phyloP scores from a whole-genome alignment of 495 filamentous ascomycete species.

The Aspergillus steynii region DNA sequence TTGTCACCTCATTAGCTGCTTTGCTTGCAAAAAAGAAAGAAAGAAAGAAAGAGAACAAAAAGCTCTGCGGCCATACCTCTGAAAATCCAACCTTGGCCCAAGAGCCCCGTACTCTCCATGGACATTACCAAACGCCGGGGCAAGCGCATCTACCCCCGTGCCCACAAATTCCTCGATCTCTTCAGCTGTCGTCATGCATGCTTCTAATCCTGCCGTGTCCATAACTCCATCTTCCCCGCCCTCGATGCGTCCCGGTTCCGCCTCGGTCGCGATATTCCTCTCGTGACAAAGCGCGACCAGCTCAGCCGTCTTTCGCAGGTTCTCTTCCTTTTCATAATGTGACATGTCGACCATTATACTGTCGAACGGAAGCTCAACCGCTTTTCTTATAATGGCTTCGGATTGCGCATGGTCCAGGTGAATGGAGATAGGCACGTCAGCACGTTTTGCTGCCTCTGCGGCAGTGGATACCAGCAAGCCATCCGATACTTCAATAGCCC shows the following conservation, averaged over 20 bases:
- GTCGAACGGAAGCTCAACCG: conserved; percentile 70
- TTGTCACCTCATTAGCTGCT: too few species aligned
- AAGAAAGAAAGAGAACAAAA: too few species aligned
- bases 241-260: conserved; percentile 79
- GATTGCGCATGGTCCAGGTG: conserved; percentile 78
- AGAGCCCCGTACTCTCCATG: conserved; percentile 79
- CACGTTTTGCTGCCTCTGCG: conserved; percentile 60
- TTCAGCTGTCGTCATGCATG: conserved; percentile 73
- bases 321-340: conserved; percentile 81
- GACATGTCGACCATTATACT: conserved; percentile 84
- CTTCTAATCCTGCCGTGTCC: conserved; percentile 74
- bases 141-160: conserved; percentile 80
- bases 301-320: conserved; percentile 69
- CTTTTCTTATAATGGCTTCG: conserved; percentile 64
- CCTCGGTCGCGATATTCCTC: conserved; percentile 74
- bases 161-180: conserved; percentile 74
- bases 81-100: conserved; percentile 73
- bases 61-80: conserved; percentile 22
- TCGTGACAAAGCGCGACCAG: conserved; percentile 70
- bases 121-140: conserved; percentile 84
- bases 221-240: conserved; percentile 82
- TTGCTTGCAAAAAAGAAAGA: too few species aligned
- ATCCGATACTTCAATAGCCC: conserved; percentile 72
- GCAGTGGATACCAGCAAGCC: conserved; percentile 63
- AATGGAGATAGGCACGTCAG: conserved; percentile 68